Evolutionary conservation across 2,329 filamentous ascomycete genomes (phyloP).

Genomic region (Aspergillus arachidicola): DNA sequence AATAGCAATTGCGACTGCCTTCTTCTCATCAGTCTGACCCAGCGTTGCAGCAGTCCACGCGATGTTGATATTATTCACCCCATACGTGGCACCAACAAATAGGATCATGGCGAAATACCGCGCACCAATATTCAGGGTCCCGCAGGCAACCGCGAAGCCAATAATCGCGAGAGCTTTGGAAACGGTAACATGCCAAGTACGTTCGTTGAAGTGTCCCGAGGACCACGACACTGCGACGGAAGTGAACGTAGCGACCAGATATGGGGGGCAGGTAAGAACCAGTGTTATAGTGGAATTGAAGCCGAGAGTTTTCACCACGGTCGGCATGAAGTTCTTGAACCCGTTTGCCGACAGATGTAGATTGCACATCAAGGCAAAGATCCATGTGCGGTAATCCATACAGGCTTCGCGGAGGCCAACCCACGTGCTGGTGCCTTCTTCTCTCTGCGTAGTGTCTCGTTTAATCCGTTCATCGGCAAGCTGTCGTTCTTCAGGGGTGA

Average conservation of each 20-base stretch:
- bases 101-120: conserved; percentile 38
- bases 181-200: conserved; percentile 33
- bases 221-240: conserved; percentile 54
- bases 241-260: conserved; percentile 52
- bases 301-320: conserved; percentile 51
- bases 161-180: conserved; percentile 29
- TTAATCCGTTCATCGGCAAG: conserved; percentile 53
- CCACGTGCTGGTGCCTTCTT: conserved; percentile 48
- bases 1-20: conserved; percentile 45
- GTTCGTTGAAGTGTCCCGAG: conserved; percentile 47
- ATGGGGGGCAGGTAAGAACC: conserved; percentile 55
- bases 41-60: conserved; percentile 47
- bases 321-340: conserved; percentile 49
- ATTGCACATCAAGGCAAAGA: conserved; percentile 60
- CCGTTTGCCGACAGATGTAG: conserved; percentile 57
- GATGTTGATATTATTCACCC: conserved; percentile 45
- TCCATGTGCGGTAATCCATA: conserved; percentile 55
- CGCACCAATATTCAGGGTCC: conserved; percentile 30
- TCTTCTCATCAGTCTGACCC: conserved; percentile 48
- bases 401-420: conserved; percentile 54
- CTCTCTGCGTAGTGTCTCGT: conserved; percentile 54
- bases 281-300: conserved; percentile 53
- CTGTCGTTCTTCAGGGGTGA: conserved; percentile 51
- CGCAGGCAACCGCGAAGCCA: conserved; percentile 34
- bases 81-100: conserved; percentile 33